Evolutionary conservation across 805 yeast genomes (phyloP).

Genomic region (Monosporozyma servazzii): DNA sequence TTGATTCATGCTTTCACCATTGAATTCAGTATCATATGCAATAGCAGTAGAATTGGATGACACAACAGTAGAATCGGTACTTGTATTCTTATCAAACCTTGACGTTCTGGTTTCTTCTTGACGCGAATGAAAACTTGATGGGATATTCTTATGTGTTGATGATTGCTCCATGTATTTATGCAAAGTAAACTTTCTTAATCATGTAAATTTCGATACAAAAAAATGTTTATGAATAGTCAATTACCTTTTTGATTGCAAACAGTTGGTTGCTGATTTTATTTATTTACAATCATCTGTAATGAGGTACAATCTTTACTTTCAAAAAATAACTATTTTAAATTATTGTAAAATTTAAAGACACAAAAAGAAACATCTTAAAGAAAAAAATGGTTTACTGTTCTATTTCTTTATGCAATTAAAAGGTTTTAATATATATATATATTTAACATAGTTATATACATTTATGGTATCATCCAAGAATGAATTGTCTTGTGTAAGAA

Average conservation of each 20-base stretch:
- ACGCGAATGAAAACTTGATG: neutral
- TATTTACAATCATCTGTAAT: neutral
- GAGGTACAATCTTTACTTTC: neutral
- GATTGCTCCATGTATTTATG: neutral
- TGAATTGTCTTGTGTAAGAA: neutral
- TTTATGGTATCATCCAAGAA: neutral
- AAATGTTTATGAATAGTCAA: neutral
- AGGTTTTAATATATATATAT: neutral
- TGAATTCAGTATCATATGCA: neutral
- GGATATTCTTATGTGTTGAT: neutral
- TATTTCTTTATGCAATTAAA: neutral
- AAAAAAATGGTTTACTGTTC: neutral
- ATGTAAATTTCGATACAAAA: neutral
- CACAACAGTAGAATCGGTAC: neutral
- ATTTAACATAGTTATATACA: neutral
- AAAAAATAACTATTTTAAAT: neutral
- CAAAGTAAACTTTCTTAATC: neutral
- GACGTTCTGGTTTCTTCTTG: neutral
- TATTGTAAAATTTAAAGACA: neutral
- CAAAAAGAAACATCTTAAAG: neutral
- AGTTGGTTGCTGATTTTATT: neutral
- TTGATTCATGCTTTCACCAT: neutral
- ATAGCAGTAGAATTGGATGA: neutral
- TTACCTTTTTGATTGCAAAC: neutral
- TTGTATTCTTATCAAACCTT: neutral